phyloP scores from a whole-genome alignment of 2,329 filamentous ascomycete species.

The Fusarium nanum region DNA sequence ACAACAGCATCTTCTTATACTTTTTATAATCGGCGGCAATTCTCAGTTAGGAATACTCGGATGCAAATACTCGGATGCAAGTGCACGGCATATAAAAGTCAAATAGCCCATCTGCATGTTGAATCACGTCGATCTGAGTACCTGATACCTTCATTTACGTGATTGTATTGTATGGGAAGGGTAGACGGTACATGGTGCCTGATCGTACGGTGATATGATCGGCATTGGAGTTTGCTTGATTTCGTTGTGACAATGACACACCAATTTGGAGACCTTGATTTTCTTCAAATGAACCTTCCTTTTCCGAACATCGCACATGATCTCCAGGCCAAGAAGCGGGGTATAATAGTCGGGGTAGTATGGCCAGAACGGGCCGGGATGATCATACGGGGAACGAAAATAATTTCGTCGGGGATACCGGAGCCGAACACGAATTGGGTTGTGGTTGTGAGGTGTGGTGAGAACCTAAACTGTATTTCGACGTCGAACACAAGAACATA shows the following conservation, averaged over 20 bases:
- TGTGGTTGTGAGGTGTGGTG: not conserved
- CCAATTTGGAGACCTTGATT: constrained; percentile 5
- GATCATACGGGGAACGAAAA: not conserved
- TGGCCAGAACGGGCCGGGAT: not conserved
- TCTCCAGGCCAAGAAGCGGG: constrained; percentile 15
- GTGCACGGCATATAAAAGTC: not conserved
- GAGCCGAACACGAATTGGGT: not conserved
- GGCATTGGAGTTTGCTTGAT: not conserved
- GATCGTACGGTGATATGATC: not conserved
- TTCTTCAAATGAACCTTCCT: not conserved
- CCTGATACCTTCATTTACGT: not conserved
- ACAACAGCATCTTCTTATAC: not conserved
- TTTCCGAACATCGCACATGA: constrained; percentile 5
- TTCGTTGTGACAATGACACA: not conserved
- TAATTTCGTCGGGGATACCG: not conserved
- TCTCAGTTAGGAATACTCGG: not conserved
- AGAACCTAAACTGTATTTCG: not conserved
- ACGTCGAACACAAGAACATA: not conserved
- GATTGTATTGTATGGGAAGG: fast-evolving
- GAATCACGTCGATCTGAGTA: not conserved
- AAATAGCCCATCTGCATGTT: not conserved
- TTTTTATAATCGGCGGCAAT: not conserved
- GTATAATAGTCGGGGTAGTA: not conserved
- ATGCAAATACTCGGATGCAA: constrained; percentile 8
- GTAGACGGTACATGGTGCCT: not conserved